Conservation (phyloP, 371 early-diverging fungal genomes). For the Actinomortierella ambigua region DNA sequence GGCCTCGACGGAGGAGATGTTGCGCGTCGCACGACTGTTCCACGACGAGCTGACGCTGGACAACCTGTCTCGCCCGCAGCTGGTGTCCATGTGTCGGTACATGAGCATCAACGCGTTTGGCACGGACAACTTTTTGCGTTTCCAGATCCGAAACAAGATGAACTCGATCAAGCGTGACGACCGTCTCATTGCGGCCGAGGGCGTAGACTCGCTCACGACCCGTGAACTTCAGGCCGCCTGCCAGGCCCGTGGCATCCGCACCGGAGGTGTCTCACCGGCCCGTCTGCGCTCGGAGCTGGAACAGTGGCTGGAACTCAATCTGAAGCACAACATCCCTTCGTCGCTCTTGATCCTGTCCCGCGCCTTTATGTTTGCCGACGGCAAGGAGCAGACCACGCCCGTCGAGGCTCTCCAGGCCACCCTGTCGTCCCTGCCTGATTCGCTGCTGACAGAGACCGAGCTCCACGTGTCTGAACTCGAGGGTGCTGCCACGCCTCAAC, state of each 20-base stretch:
- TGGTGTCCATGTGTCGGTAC: slow-evolving; percentile 93
- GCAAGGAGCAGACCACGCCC: slow-evolving; percentile 55
- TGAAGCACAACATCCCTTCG: slow-evolving; percentile 92
- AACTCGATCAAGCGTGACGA: slow-evolving; percentile 89
- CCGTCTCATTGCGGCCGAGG: slow-evolving; percentile 85
- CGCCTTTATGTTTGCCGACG: slow-evolving; percentile 84
- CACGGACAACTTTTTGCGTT: slow-evolving; percentile 92
- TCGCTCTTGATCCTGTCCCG: slow-evolving; percentile 90
- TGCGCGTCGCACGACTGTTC: slow-evolving; percentile 86
- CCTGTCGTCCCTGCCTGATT: slow-evolving; percentile 89
- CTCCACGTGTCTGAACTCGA: slow-evolving; percentile 86
- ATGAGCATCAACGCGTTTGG: slow-evolving; percentile 95
- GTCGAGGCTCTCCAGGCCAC: slow-evolving; percentile 94
- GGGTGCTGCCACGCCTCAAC: slow-evolving; percentile 90
- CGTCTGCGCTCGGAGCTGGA: slow-evolving; percentile 85
- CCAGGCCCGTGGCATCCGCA: slow-evolving; percentile 90
- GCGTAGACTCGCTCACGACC: slow-evolving; percentile 86
- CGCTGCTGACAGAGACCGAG: slow-evolving; percentile 88
- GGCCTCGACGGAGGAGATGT: slow-evolving; percentile 82
- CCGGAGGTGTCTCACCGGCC: slow-evolving; percentile 84
- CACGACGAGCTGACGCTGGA: slow-evolving; percentile 93
- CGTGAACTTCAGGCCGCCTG: slow-evolving; percentile 90
- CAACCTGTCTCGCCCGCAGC: slow-evolving; percentile 92
- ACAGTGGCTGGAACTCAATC: slow-evolving; percentile 95
- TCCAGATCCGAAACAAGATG: slow-evolving; percentile 88